Evolutionary conservation across 176 grass and related monocot genomes (phyloP).

Genomic region (Cenchrus americanus): DNA sequence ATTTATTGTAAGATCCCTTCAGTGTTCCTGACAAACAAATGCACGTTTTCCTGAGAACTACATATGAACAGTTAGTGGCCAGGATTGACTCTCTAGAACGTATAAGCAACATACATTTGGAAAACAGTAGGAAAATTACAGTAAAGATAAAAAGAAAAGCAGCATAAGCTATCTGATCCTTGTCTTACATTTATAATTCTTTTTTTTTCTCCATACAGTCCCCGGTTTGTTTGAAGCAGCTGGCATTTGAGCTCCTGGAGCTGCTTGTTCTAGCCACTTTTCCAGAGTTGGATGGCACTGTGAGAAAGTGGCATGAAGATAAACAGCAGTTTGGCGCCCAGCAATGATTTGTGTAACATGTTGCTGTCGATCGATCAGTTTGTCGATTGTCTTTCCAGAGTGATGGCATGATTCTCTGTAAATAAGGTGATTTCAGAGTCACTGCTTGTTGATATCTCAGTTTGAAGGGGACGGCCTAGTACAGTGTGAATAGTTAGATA

Average conservation of each 20-base stretch:
- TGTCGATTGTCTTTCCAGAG: background rate
- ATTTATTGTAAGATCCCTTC: background rate
- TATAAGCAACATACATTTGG: background rate
- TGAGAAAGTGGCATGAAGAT: slow-evolving; percentile 77
- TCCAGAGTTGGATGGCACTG: slow-evolving; percentile 76
- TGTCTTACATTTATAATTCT: slow-evolving; percentile 28
- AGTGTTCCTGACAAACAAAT: background rate
- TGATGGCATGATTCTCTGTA: slow-evolving; percentile 29
- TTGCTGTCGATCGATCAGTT: background rate
- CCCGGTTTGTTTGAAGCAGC: slow-evolving; percentile 87
- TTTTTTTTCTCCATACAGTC: slow-evolving; percentile 66
- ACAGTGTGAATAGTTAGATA: slow-evolving; percentile 61
- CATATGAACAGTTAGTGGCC: background rate
- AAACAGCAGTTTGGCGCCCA: slow-evolving; percentile 39
- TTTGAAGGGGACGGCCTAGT: slow-evolving; percentile 12
- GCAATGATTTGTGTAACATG: background rate
- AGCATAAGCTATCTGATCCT: background rate
- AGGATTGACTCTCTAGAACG: background rate
- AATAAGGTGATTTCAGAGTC: slow-evolving; percentile 39
- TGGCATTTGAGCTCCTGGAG: slow-evolving; percentile 88
- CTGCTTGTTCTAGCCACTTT: slow-evolving; percentile 73
- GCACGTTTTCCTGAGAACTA: background rate
- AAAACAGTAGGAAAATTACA: background rate
- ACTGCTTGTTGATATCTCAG: background rate
- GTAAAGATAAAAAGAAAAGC: background rate